A percentile compares a stretch with the other conserved stretches of the same genome.
phyloP scores from a whole-genome alignment of 768 basidiomycete genomes.

The Suillus fuscotomentosus region DNA sequence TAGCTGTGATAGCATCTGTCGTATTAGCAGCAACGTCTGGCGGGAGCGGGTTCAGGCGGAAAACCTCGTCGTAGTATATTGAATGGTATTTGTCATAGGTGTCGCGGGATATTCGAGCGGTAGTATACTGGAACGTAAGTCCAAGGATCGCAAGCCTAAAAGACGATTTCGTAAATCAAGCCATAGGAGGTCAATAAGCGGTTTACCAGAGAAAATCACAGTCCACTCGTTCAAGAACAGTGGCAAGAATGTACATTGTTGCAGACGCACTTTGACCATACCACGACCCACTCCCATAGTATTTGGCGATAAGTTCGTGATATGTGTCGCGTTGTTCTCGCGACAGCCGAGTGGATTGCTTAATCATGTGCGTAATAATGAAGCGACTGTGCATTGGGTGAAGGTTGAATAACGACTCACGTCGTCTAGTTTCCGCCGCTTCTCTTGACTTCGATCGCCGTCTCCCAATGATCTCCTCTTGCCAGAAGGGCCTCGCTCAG shows the following conservation, averaged over 20 bases:
- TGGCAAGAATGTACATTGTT: conserved; percentile 87
- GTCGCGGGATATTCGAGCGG: conserved; percentile 83
- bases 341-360: conserved; percentile 59
- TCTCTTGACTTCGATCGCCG: conserved; percentile 41
- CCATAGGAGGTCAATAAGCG: not conserved
- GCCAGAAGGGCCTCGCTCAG: conserved; percentile 35
- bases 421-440: conserved; percentile 58
- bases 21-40: conserved; percentile 36
- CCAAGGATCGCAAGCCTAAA: conserved; percentile 89
- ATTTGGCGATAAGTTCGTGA: conserved; percentile 65
- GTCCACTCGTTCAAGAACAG: conserved; percentile 87
- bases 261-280: conserved; percentile 89
- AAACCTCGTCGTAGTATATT: conserved; percentile 89
- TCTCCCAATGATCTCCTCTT: conserved; percentile 50
- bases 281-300: conserved; percentile 84
- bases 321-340: conserved; percentile 69
- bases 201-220: conserved; percentile 88
- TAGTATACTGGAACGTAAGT: conserved; percentile 88
- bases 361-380: conserved; percentile 9
- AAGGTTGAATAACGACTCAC: conserved; percentile 30
- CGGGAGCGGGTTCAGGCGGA: conserved; percentile 75
- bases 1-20: conserved; percentile 43
- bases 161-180: conserved; percentile 5
- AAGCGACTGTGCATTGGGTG: not conserved
- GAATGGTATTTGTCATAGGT: conserved; percentile 80